Base-by-base conservation (phyloP, 257 asterid species). In the Fraxinus americana region DNA sequence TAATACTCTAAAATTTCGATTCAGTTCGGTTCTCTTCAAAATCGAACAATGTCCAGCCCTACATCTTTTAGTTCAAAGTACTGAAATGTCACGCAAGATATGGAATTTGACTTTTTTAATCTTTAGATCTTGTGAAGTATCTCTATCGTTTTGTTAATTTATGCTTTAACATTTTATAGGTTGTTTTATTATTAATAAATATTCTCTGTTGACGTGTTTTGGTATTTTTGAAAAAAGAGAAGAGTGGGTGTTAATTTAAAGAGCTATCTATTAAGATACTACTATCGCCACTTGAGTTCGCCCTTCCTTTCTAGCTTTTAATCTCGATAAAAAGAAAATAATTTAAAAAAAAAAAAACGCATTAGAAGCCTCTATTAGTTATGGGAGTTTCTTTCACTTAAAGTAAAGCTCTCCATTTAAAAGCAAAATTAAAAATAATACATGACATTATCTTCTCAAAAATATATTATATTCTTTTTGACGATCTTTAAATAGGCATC, bases 361-460 rank as follows among this genome's bases (percentile, higher is more conserved):
- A 1, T 29, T 14, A 16, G 72, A 67, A 67, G 43, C 23, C 21
- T 54, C 12, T 32, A 14, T 67, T 23, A 5, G 25, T 4, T 32
- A 32, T 67, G 34, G 16, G 0, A 13, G 7, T 32, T 67, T 67
- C 72, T 67, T 67, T 67, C 32, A 45, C 72, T 67, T 32, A 67
- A 67, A 67, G 72, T 32, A 29, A 67, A 67, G 72, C 21, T 30
- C 72, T 52, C 25, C 27, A 67, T 30, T 13, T 13, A 30, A 67
- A 67, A 67, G 39, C 41, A 29, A 29, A 67, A 67, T 67, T 67
- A 30, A 67, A 52, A 67, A 43, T 34, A 67, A 67, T 13, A 30
- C 12, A 67, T 67, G 43, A 41, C 72, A 67, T 67, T 67, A 32
- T 67, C 72, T 67, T 9, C 72, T 67, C 39, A 32, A 67, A 30